Evolutionary conservation across 345 rosid species (phyloP), one percentile per base, ranked within the genome.

Genomic region (Eucalyptus sp.): DNA sequence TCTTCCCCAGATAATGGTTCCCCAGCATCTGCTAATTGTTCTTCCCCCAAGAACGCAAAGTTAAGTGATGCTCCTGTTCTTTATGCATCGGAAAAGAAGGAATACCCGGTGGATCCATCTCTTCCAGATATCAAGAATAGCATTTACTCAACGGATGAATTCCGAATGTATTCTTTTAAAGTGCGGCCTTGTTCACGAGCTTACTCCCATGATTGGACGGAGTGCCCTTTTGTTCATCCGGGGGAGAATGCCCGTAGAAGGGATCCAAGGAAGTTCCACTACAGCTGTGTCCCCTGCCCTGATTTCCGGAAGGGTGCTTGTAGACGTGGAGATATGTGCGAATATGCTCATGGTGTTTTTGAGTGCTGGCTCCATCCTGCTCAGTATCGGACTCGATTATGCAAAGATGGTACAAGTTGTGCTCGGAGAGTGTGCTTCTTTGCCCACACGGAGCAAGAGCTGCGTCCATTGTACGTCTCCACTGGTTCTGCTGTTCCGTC

Each of bases 321-420:
- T 90, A 92, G 99, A 81, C 94, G 99, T 3, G 98, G 97, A 83
- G 98, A 97, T 88, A 95, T 97, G 97, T 97, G 99, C 43, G 99
- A 97, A 88, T 97, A 96, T 93, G 99, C 99, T 5, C 99, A 97
- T 86, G 99, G 99, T 51, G 99, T 97, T 88, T 97, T 97, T 89
- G 99, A 97, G 87, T 97, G 99, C 89, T 97, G 99, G 99, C 98
- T 97, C 6, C 99, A 97, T 88, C 99, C 99, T 1, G 99, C 99
- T 85, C 99, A 97, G 71, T 97, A 97, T 76, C 93, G 99, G 83
- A 97, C 99, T 10, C 92, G 99, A 24, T 94, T 97, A 24, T 97
- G 99, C 88, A 97, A 97, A 92, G 99, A 97, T 58, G 98, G 99
- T 20, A 96, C 96, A 3, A 91, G 92, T 48, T 97, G 99, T 91